Evolutionary conservation across 1,284 basidiomycete species (phyloP), one percentile per base, ranked within the genome.

Genomic region (Trichosporon asahii): DNA sequence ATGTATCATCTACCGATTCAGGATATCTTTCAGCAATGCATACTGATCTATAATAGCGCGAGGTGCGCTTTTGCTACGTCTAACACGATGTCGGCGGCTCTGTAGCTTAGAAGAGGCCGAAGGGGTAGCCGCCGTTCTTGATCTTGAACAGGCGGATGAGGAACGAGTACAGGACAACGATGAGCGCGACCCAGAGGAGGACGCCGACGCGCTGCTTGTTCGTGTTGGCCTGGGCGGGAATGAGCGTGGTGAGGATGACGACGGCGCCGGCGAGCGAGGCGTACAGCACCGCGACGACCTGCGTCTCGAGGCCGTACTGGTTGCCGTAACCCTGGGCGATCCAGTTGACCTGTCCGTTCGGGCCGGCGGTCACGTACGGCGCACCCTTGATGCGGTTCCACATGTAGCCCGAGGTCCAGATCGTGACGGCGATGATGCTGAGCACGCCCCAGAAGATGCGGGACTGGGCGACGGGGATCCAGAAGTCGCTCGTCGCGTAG

Each of bases 391-490:
- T 99, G 73, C 90, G 90, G 76, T 93, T 94, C 86, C 97, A 99
- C 97, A 99, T 99, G 86, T 91, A 92, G 3, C 95, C 95, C 8
- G 90, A 89, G 11, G 90, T 95, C 90, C 96, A 95, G 76, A 93
- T 84, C 37, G 95, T 86, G 46, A 90, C 90, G 5, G 88, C 86
- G 68, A 90, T 73, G 67, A 94, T 84, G 29, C 87, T 89, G 63
- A 85, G 83, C 12, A 86, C 77, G 12, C 89, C 86, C 92, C 92
- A 94, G 72, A 85, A 65, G 64, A 80, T 61, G 21, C 90, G 89
- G 74, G 87, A 92, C 76, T 88, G 85, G 61, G 95, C 82, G 73
- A 94, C 82, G 14, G 92, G 90, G 11, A 88, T 82, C 72, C 94
- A 71, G 72, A 78, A 74, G 3, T 75, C 73, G 67, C 82, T 80